Evolutionary conservation across 139 green algal species (phyloP).

Genomic region (Zygnema circumcarinatum): DNA sequence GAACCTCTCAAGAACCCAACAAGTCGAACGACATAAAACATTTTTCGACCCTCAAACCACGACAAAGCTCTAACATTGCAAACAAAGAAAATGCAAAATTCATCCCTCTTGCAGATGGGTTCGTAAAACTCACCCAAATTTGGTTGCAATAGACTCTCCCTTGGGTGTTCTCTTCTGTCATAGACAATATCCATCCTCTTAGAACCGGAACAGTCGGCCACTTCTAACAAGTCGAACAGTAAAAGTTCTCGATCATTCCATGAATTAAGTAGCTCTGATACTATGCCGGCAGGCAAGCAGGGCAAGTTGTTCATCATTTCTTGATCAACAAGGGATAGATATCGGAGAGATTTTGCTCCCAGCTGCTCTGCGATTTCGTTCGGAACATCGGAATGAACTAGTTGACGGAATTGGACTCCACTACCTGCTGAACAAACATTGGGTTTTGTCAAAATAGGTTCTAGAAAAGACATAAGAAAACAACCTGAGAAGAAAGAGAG

Average conservation of each 20-base stretch:
- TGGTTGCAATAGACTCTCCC: slow-evolving; percentile 69
- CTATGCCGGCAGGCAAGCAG: slow-evolving; percentile 46
- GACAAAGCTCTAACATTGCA: no score
- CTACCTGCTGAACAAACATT: neutral
- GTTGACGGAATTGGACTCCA: slow-evolving; percentile 26
- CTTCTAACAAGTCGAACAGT: slow-evolving; percentile 69
- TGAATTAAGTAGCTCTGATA: slow-evolving; percentile 33
- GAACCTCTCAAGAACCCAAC: no score
- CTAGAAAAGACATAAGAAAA: neutral
- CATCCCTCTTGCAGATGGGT: no score
- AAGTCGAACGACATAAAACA: no score
- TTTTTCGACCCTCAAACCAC: no score
- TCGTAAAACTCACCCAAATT: slow-evolving; percentile 59
- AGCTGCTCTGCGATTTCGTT: slow-evolving; percentile 68
- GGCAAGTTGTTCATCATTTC: slow-evolving; percentile 55
- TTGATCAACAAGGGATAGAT: slow-evolving; percentile 47
- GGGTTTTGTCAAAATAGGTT: neutral
- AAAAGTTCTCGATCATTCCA: slow-evolving; percentile 44
- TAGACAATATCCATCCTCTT: slow-evolving; percentile 61
- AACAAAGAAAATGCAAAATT: no score
- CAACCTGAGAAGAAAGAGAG: no score
- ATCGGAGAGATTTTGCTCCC: slow-evolving; percentile 67
- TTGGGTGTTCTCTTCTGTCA: slow-evolving; percentile 64
- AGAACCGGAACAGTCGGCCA: slow-evolving; percentile 66
- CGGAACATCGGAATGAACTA: slow-evolving; percentile 67